Percentiles rank a stretch among this genome's conserved stretches.
phyloP scores from a whole-genome alignment of 257 asterid genomes.

The Dorcoceras hygrometricum region DNA sequence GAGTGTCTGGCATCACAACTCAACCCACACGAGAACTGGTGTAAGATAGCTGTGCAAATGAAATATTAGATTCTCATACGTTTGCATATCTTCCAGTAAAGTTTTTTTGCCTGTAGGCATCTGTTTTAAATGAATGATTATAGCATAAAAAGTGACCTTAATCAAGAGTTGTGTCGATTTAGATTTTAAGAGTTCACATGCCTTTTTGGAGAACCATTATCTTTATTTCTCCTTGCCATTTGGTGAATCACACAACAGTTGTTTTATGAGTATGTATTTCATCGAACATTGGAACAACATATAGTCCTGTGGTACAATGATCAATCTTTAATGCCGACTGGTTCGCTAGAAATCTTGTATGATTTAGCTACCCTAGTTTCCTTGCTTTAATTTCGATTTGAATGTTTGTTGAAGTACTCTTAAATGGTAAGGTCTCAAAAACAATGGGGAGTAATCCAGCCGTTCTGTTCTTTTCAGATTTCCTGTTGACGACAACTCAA shows the following conservation, averaged over 20 bases:
- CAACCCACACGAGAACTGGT: slow-evolving; percentile 95
- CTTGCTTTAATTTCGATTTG: not conserved
- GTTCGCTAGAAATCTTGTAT: not conserved
- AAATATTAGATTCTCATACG: not conserved
- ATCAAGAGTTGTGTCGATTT: not conserved
- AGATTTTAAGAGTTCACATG: not conserved
- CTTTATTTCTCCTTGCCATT: not conserved
- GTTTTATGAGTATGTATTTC: not conserved
- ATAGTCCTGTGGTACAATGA: not conserved
- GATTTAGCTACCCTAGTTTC: not conserved
- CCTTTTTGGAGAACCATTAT: not conserved
- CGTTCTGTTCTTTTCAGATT: slow-evolving; percentile 45
- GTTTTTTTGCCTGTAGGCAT: not conserved
- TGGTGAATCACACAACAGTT: not conserved
- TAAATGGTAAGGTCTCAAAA: not conserved
- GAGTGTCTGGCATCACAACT: slow-evolving; percentile 90
- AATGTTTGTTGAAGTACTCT: not conserved
- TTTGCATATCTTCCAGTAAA: not conserved
- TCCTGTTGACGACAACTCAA: slow-evolving; percentile 85
- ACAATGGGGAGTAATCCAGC: not conserved
- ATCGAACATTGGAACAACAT: not conserved
- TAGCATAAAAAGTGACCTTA: not conserved
- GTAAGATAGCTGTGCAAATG: slow-evolving; percentile 41
- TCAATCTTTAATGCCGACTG: not conserved
- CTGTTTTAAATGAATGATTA: not conserved